A percentile compares a stretch with the other conserved stretches of the same genome.
Conservation (phyloP, 345 rosid genomes). For the Reutealis trisperma region DNA sequence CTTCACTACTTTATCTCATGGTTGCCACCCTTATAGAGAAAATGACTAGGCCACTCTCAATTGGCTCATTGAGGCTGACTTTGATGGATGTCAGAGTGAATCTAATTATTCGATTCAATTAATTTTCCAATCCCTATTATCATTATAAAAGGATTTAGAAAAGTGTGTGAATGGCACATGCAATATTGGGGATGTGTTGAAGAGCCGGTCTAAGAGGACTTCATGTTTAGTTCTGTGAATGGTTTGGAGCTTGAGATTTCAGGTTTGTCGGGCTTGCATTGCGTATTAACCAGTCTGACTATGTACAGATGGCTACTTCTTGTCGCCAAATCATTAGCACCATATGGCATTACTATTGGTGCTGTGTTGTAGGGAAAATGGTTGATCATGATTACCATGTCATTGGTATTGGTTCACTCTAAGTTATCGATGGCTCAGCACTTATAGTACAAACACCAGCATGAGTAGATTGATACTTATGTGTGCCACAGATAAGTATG, state of each 20-base stretch:
- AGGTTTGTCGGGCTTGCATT: constrained; percentile 71
- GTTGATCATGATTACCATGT: constrained; percentile 61
- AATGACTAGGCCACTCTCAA: constrained; percentile 63
- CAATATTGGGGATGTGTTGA: constrained; percentile 60
- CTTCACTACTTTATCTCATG: constrained; percentile 63
- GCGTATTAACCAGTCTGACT: constrained; percentile 60
- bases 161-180: constrained; percentile 82
- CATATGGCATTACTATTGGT: constrained; percentile 97
- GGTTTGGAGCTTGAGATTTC: constrained; percentile 71
- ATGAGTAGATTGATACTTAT: too few species aligned
- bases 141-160: constrained; percentile 63
- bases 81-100: constrained; percentile 81
- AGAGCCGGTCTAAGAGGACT: constrained; percentile 72
- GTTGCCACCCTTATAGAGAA: constrained; percentile 93
- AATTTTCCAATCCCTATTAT: constrained; percentile 75
- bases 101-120: constrained; percentile 79
- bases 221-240: constrained; percentile 67
- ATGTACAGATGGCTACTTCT: constrained; percentile 58
- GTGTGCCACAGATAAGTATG: too few species aligned
- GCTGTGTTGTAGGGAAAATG: constrained; percentile 78
- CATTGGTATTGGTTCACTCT: constrained; percentile 48
- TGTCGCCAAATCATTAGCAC: constrained; percentile 79
- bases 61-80: constrained; percentile 77
- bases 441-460: too few species aligned
- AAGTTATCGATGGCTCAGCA: constrained; percentile 85